Evolutionary conservation across 2,329 filamentous ascomycete genomes (phyloP).

Genomic region (Aspergillus piperis): DNA sequence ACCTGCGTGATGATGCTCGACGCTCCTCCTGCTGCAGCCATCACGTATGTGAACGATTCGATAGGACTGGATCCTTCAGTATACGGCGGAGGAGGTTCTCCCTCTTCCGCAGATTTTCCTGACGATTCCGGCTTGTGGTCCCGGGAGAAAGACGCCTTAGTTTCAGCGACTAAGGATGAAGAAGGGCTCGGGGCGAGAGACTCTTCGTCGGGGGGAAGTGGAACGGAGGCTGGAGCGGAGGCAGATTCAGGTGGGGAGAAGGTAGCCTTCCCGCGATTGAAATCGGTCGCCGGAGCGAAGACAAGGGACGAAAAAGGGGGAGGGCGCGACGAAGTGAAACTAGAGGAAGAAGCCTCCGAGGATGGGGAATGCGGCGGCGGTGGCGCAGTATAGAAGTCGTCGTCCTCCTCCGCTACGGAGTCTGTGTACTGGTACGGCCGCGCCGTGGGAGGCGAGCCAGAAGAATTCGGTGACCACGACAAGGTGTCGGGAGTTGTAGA

Average conservation of each 20-base stretch:
- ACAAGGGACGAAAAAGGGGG: constrained; percentile 67
- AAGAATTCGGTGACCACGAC: constrained; percentile 32
- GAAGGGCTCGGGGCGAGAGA: constrained; percentile 46
- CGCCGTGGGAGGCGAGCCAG: constrained; percentile 48
- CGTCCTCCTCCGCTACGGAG: constrained; percentile 44
- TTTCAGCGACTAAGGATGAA: constrained; percentile 65
- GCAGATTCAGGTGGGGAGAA: constrained; percentile 52
- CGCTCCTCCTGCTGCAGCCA: constrained; percentile 95
- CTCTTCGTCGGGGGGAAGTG: constrained; percentile 54
- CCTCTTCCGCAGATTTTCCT: constrained; percentile 73
- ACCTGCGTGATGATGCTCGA: constrained; percentile 99
- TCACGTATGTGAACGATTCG: constrained; percentile 90
- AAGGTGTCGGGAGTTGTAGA: constrained; percentile 30
- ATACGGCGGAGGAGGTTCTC: constrained; percentile 93
- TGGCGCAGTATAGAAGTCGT: constrained; percentile 42
- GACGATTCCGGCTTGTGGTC: constrained; percentile 77
- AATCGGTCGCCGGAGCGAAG: constrained; percentile 49
- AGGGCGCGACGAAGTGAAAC: constrained; percentile 56
- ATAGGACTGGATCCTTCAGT: constrained; percentile 91
- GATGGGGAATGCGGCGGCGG: constrained; percentile 40
- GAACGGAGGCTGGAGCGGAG: constrained; percentile 52
- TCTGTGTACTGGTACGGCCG: constrained; percentile 40
- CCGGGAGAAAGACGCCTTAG: constrained; percentile 78
- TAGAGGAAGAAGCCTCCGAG: constrained; percentile 47
- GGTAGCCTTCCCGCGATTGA: constrained; percentile 42